These are phyloP conservation scores for Herpetomonas samuelpessoai DNA, from an alignment of 208 protist genomes.

Conservation along the genomic window DNA sequence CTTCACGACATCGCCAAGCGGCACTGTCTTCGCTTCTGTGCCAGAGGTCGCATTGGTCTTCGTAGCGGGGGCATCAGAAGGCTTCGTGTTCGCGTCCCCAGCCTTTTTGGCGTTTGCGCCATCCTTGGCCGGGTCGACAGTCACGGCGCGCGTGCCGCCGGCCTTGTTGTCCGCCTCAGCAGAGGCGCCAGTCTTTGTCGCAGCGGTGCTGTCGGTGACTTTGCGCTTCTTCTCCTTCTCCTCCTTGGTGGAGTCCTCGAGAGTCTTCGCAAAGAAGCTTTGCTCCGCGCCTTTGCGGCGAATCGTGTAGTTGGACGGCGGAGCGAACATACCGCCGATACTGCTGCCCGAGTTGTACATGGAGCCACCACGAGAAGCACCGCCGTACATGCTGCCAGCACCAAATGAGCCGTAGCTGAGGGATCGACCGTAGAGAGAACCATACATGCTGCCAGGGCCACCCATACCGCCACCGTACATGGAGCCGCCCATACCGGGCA, in stretches of 20 bases:
- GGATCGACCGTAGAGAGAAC: constrained; percentile 3
- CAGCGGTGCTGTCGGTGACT: constrained; percentile 11
- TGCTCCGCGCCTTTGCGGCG: constrained; percentile 1
- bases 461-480: constrained; percentile 15
- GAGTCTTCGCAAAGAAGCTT: constrained; percentile 16
- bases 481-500: background rate
- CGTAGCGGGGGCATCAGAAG: too few species aligned
- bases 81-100: background rate
- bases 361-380: constrained; percentile 4
- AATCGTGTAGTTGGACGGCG: constrained; percentile 5
- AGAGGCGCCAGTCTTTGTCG: background rate
- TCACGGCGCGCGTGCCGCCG: constrained; percentile 2
- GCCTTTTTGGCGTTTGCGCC: constrained; percentile 7
- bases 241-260: constrained; percentile 23
- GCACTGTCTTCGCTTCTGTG: too few species aligned
- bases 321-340: constrained; percentile 13
- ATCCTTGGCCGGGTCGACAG: background rate
- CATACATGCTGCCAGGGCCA: constrained; percentile 24
- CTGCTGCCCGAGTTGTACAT: constrained; percentile 16
- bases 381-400: background rate
- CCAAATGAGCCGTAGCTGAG: constrained; percentile 1
- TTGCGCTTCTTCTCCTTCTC: constrained; percentile 15
- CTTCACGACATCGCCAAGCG: too few species aligned
- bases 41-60: too few species aligned
- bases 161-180: constrained; percentile 5